Evolutionary conservation across 257 asterid species (phyloP).

Genomic region (Solanum chilense): DNA sequence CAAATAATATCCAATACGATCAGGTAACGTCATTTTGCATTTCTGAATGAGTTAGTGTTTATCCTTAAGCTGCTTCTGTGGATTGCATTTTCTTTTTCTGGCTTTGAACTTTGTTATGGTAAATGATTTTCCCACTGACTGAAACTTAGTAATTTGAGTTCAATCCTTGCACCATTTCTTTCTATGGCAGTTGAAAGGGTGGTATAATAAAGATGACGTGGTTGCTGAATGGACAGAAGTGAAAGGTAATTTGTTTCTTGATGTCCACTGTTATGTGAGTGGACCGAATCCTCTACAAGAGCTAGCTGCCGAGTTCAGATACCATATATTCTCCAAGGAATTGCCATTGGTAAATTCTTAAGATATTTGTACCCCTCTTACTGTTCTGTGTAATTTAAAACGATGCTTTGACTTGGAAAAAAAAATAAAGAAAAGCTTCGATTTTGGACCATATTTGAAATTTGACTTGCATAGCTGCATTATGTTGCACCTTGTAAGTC

Average conservation of each 20-base stretch:
- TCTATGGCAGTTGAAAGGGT: constrained; percentile 56
- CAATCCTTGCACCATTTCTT: background rate
- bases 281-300: constrained; percentile 63
- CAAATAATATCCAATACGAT: constrained; percentile 54
- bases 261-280: constrained; percentile 81
- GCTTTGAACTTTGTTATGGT: background rate
- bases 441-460: background rate
- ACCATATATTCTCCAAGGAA: constrained; percentile 90
- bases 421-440: background rate
- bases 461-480: background rate
- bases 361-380: background rate
- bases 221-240: constrained; percentile 88
- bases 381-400: background rate
- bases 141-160: background rate
- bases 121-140: background rate
- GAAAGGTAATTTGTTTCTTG: constrained; percentile 58
- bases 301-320: constrained; percentile 82
- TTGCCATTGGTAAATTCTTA: constrained; percentile 63
- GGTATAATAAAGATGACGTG: constrained; percentile 86
- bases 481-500: background rate
- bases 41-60: background rate
- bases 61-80: background rate
- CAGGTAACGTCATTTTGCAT: constrained; percentile 31
- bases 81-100: background rate
- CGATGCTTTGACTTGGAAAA: background rate